Conservation (phyloP, 148 eudicot species). For the Salicornia ramosissima region DNA sequence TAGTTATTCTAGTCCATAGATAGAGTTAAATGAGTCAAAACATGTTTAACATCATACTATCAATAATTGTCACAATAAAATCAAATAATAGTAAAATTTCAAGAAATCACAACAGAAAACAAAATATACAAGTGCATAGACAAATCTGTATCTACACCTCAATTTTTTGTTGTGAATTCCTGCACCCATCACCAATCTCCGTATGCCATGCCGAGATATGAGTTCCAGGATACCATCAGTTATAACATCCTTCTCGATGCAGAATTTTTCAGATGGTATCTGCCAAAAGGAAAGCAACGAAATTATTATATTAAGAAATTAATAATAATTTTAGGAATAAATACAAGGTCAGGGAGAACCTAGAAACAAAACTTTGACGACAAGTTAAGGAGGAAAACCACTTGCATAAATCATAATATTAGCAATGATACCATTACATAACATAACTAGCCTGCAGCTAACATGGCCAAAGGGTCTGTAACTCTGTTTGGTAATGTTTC, state of each 20-base stretch:
- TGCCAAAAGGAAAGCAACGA: conserved; percentile 13
- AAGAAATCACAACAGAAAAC: background rate
- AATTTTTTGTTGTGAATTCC: conserved; percentile 51
- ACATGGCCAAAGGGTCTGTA: no score
- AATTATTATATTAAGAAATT: background rate
- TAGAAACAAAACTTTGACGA: no score
- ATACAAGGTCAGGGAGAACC: background rate
- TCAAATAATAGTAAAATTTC: background rate
- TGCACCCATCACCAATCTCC: conserved; percentile 82
- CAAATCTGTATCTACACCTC: conserved; percentile 29
- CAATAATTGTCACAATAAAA: no score
- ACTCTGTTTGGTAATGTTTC: no score
- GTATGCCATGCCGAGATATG: conserved; percentile 45
- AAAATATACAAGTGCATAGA: background rate
- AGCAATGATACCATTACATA: no score
- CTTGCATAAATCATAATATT: background rate
- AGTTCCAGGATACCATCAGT: conserved; percentile 73
- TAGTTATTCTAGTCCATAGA: background rate
- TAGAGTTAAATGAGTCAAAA: background rate
- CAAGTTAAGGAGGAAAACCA: background rate
- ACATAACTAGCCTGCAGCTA: no score
- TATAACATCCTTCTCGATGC: conserved; percentile 46
- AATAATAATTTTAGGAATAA: background rate
- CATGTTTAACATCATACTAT: background rate
- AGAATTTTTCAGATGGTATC: conserved; percentile 44